Evolutionary conservation across 1,284 basidiomycete species (phyloP).

Genomic region (Pseudozyma sp.): DNA sequence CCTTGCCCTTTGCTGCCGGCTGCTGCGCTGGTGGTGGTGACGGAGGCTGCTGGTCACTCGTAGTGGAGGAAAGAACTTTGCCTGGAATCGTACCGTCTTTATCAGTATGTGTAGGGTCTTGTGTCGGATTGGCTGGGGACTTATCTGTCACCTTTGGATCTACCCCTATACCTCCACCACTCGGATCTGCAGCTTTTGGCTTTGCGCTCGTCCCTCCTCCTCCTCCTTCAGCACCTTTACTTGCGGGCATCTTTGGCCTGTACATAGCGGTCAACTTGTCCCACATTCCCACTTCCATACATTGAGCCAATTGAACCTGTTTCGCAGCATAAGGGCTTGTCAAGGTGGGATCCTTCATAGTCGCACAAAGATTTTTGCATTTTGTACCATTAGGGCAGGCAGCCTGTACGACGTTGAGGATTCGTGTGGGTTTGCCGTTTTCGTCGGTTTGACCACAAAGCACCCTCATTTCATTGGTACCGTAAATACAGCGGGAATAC

Average conservation of each 20-base stretch:
- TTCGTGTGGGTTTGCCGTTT: slow-evolving; percentile 9
- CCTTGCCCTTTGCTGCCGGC: no score
- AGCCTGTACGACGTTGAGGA: slow-evolving; percentile 23
- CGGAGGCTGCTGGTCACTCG: neutral
- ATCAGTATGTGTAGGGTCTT: slow-evolving; percentile 10
- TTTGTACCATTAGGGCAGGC: slow-evolving; percentile 19
- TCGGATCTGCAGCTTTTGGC: no score
- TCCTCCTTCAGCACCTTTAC: no score
- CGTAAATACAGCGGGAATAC: slow-evolving; percentile 29
- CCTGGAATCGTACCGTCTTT: slow-evolving; percentile 15
- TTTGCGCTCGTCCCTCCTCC: no score
- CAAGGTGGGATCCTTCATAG: slow-evolving; percentile 14
- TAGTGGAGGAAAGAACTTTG: neutral
- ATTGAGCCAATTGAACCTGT: slow-evolving; percentile 37
- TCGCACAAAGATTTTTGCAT: slow-evolving; percentile 42
- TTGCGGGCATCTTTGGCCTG: no score
- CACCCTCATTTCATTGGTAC: slow-evolving; percentile 21
- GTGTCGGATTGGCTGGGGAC: slow-evolving; percentile 5
- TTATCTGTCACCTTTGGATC: slow-evolving; percentile 23
- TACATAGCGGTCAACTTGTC: slow-evolving; percentile 26
- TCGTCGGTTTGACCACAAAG: slow-evolving; percentile 24
- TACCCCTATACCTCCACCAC: no score
- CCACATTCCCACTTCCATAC: slow-evolving; percentile 11
- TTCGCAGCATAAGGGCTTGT: slow-evolving; percentile 23
- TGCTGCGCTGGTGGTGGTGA: no score